A percentile compares a stretch with the other conserved stretches of the same genome.
These are phyloP conservation scores for Amylostereum areolatum DNA, from an alignment of 1,284 basidiomycete species.

Conservation along the genomic window DNA sequence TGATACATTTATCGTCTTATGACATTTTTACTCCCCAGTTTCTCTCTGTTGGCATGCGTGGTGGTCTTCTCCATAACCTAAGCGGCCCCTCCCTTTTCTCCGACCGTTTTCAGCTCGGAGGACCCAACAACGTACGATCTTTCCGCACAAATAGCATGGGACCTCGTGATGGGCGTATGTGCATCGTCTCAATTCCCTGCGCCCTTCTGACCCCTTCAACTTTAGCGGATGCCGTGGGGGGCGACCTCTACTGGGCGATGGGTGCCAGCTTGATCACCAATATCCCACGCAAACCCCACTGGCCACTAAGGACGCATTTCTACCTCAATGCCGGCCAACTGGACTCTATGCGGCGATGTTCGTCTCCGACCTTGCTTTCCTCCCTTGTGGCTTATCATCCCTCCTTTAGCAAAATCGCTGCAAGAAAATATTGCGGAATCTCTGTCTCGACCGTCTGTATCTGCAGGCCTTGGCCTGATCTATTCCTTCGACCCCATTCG, in stretches of 20 bases:
- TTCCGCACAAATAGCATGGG: conserved; percentile 87
- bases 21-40: no score
- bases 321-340: conserved; percentile 88
- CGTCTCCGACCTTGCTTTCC: conserved; percentile 18
- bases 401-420: conserved; percentile 30
- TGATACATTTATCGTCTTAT: no score
- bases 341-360: conserved; percentile 58
- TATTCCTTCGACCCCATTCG: conserved; percentile 84
- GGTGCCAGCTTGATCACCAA: conserved; percentile 81
- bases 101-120: conserved; percentile 93
- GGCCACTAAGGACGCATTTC: conserved; percentile 84
- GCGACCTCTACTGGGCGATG: conserved; percentile 81
- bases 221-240: conserved; percentile 78
- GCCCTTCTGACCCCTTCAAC: not conserved
- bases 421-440: conserved; percentile 30
- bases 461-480: conserved; percentile 86
- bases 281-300: conserved; percentile 73
- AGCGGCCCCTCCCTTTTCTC: conserved; percentile 50
- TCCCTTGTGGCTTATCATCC: conserved; percentile 4
- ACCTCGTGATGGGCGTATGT: conserved; percentile 70
- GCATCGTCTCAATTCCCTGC: not conserved
- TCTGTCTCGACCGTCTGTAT: conserved; percentile 57
- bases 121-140: conserved; percentile 84
- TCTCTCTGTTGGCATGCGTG: conserved; percentile 55
- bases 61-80: conserved; percentile 59